Base-by-base conservation (phyloP, 495 filamentous ascomycete genomes). In the Xylaria nigripes region DNA sequence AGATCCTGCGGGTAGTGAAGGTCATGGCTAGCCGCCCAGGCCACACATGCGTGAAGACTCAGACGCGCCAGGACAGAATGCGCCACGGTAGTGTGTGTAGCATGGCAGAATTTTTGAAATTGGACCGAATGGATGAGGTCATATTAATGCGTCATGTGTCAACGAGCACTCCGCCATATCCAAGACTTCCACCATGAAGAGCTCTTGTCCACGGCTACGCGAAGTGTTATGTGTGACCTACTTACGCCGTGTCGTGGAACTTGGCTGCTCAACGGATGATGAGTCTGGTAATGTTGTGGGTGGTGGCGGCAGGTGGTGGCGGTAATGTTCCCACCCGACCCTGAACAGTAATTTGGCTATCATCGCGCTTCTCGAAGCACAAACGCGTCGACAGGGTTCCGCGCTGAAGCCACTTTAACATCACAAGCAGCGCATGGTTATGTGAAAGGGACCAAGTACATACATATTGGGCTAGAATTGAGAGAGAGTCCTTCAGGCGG, bases 11-110 rank as follows among this genome's bases (percentile, higher is more conserved):
- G n/a, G n/a, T n/a, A n/a, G n/a, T n/a, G n/a, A n/a, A n/a, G n/a
- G n/a, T n/a, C n/a, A 19, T 19, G 10, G 30, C 15, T 25, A 22
- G 19, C 22, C 16, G 9, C 32, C 21, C 24, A 6, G 32, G 27
- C 22, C 34, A 29, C 34, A 50, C 22, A 50, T 50, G 48, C 23
- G 41, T 50, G 34, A 50, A 32, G 41, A 50, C 48, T 50, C 48
- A 50, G 34, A 27, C 21, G 48, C 19, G 13, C 22, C 34, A 23
- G 32, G 7, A 29, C 30, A 38, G 15, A 22, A 6, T 16, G 19
- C 25, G 12, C 15, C n/a, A 19, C 29, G 29, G 2, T 29, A 29
- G 27, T 29, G 27, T 40, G 36, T 12, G 21, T 18, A n/a, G 8
- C 25, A 22, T 45, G n/a, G n/a, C n/a, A n/a, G n/a, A n/a, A n/a